Evolutionary conservation across 2,329 filamentous ascomycete genomes (phyloP).

Genomic region (Hypoxylon sp.): DNA sequence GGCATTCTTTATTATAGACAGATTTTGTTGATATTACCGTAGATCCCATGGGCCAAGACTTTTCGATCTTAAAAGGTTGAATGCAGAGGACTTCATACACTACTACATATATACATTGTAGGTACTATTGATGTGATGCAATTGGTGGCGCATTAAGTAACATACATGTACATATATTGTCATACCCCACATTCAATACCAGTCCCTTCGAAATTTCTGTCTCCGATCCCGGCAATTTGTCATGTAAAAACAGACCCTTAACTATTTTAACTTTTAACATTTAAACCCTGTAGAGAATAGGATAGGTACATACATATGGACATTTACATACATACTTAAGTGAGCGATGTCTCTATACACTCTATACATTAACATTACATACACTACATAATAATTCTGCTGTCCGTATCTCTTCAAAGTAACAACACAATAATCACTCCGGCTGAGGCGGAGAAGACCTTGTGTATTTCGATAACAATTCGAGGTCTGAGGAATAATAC

Average conservation of each 20-base stretch:
- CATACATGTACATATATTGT: background rate
- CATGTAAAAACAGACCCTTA: constrained; percentile 3
- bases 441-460: background rate
- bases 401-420: background rate
- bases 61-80: background rate
- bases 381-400: no score
- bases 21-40: no score
- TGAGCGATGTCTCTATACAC: background rate
- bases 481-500: background rate
- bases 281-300: constrained; percentile 12
- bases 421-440: background rate
- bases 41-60: no score
- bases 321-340: background rate
- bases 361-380: no score
- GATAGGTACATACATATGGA: no score
- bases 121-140: constrained; percentile 1
- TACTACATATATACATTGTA: no score
- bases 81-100: background rate
- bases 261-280: background rate
- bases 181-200: background rate
- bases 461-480: background rate
- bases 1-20: no score
- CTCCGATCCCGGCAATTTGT: constrained; percentile 50
- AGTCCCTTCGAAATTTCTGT: constrained; percentile 38
- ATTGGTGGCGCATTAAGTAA: constrained; percentile 12